Percentiles rank a stretch among this genome's conserved stretches.
These are phyloP conservation scores for Penicillium glabrum DNA, from an alignment of 2,329 filamentous ascomycete genomes.

Conservation along the genomic window DNA sequence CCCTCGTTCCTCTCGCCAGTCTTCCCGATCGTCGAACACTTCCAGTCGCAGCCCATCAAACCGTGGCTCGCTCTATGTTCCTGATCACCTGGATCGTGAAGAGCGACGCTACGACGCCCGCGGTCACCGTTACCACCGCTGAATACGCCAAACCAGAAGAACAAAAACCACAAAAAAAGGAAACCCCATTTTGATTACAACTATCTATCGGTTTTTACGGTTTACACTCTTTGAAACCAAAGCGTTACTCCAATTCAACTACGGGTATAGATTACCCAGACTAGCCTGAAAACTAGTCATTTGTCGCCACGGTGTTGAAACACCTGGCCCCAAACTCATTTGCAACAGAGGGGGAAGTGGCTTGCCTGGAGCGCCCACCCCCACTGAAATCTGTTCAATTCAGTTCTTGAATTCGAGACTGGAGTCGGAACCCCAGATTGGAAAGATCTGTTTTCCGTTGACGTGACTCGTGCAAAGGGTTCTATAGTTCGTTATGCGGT, in stretches of 20 bases:
- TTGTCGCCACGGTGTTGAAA: neutral
- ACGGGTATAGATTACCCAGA: slow-evolving; percentile 7
- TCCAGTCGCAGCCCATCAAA: slow-evolving; percentile 35
- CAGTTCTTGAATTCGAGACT: slow-evolving; percentile 4
- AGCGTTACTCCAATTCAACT: slow-evolving; percentile 5
- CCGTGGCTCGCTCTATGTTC: slow-evolving; percentile 38
- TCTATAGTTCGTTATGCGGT: slow-evolving; percentile 11
- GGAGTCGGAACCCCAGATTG: slow-evolving; percentile 14
- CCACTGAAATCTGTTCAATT: slow-evolving; percentile 3
- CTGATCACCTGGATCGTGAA: slow-evolving; percentile 33
- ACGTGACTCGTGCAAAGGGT: slow-evolving; percentile 4
- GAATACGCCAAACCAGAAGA: neutral
- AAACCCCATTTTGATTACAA: neutral
- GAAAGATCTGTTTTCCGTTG: slow-evolving; percentile 9
- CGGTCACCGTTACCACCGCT: slow-evolving; percentile 31
- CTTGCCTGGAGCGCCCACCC: slow-evolving; percentile 6
- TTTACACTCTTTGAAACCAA: slow-evolving; percentile 3
- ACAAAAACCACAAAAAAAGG: slow-evolving; percentile 21
- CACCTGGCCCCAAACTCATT: neutral
- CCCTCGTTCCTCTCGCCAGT: slow-evolving; percentile 14
- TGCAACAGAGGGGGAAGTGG: neutral
- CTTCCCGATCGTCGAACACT: slow-evolving; percentile 27
- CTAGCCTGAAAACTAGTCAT: slow-evolving; percentile 10
- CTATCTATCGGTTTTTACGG: neutral
- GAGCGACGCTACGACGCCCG: slow-evolving; percentile 34